Evolutionary conservation across 306 rosid species (phyloP), one percentile per base, ranked within the genome.

Genomic region (Lotus japonicus): DNA sequence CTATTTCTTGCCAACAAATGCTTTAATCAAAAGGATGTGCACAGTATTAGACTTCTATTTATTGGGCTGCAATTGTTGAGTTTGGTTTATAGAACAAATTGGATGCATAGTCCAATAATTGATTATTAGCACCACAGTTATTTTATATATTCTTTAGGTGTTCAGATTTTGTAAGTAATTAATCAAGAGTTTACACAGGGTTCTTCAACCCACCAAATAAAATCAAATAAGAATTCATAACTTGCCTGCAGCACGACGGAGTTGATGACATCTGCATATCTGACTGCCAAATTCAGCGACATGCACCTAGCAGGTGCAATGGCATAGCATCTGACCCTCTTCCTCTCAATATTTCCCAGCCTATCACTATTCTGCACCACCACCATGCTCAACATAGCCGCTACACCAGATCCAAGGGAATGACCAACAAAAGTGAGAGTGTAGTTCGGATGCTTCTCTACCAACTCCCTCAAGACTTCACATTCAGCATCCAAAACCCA

Each of bases 281-380:
- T 81, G 70, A 92, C 98, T 1, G 98, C 98, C 56, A 92, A 74
- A 62, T 92, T 92, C 33, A 92, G 68, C 5, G 98, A 92, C 89
- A 92, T 81, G 64, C 96, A 92, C 82, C 98, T 85, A 9, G 98
- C 96, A 56, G 98, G 95, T 13, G 98, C 98, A 42, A 92, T 82
- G 6, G 96, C 98, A 69, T 70, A 92, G 81, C 98, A 82, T 75
- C 98, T 82, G 75, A 92, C 79, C 71, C 89, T 86, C 80, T 75
- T 87, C 76, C 95, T 79, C 38, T 84, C 92, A 48, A 89, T 89
- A 74, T 89, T 57, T 74, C 94, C 95, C 68, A 92, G 58, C 65
- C 77, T 79, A 67, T 82, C 73, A 16, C 52, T 77, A 67, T 84
- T 89, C 80, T 87, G 92, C 67, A 87, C 92, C 11, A 79, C 98